Evolutionary conservation across 1,284 basidiomycete species (phyloP).

Genomic region (Fomitopsis palustris): DNA sequence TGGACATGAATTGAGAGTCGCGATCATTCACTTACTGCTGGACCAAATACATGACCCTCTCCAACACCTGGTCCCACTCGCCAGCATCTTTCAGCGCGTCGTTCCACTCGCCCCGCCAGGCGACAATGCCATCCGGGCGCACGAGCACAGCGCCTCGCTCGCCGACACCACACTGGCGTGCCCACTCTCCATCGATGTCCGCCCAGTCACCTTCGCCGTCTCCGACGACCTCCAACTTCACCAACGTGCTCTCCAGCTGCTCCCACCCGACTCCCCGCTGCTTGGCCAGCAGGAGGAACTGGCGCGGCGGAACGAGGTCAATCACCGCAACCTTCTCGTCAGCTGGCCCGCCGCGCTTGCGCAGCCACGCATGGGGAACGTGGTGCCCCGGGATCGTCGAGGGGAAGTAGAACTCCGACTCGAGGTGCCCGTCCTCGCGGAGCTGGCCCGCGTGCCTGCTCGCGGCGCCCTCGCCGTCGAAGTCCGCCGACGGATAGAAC

Average conservation of each 20-base stretch:
- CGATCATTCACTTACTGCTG: neutral
- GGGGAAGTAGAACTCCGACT: neutral
- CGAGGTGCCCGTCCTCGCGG: neutral
- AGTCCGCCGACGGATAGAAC: neutral
- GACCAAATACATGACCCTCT: neutral
- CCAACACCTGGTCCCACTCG: neutral
- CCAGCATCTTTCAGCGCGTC: neutral
- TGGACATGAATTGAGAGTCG: neutral
- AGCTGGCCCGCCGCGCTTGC: neutral
- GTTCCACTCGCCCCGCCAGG: neutral
- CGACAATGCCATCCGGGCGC: neutral
- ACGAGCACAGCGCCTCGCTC: neutral
- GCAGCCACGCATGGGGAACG: neutral
- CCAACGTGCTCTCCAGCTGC: neutral
- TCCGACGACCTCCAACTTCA: neutral
- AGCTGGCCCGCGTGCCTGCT: neutral
- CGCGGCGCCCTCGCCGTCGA: neutral
- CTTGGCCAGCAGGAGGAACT: neutral
- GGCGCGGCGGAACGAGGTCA: neutral
- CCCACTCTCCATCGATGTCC: neutral
- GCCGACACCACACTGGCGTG: neutral
- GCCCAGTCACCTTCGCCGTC: neutral
- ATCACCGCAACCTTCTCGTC: neutral
- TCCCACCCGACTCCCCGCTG: neutral
- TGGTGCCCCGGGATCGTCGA: constrained; percentile 1